phyloP scores from a whole-genome alignment of 2,329 filamentous ascomycete genomes.

The Lachnellula subtilissima region DNA sequence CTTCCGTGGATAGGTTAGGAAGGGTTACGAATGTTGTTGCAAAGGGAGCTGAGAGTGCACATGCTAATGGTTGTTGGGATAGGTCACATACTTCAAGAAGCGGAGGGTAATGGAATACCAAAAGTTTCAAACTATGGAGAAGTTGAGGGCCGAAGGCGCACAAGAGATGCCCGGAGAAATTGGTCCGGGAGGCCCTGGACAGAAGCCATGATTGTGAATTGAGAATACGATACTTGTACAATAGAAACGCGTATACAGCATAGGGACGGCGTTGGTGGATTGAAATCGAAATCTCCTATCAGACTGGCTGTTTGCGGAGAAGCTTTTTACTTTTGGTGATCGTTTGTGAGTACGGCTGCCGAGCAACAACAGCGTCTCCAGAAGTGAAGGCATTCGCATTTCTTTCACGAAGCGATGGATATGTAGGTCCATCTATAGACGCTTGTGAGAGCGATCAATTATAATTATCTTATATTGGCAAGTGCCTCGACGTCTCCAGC shows the following conservation, averaged over 20 bases:
- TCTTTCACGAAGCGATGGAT: too few relatives aligned
- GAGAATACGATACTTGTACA: slow-evolving; percentile 4
- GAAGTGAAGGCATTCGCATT: too few relatives aligned
- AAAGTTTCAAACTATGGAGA: slow-evolving; percentile 72
- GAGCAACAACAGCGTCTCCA: too few relatives aligned
- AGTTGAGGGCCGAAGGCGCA: slow-evolving; percentile 69
- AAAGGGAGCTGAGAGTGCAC: background rate
- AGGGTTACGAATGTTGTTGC: background rate
- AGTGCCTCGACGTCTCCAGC: too few relatives aligned
- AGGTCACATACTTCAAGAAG: slow-evolving; percentile 98
- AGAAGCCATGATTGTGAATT: slow-evolving; percentile 3
- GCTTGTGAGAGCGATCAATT: too few relatives aligned
- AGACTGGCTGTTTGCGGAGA: too few relatives aligned
- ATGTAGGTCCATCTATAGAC: too few relatives aligned
- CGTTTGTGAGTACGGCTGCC: background rate
- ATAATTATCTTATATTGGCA: too few relatives aligned
- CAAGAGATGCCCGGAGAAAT: slow-evolving; percentile 45
- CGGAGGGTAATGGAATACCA: slow-evolving; percentile 88
- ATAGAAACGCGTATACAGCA: slow-evolving; percentile 1
- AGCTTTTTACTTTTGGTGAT: background rate
- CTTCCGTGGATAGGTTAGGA: background rate
- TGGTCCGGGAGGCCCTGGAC: slow-evolving; percentile 13
- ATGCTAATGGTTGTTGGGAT: slow-evolving; percentile 15
- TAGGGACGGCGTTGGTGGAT: slow-evolving; percentile 12
- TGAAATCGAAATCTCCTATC: slow-evolving; percentile 7